Conservation (phyloP, 2,329 filamentous ascomycete genomes). For the Huntiella bhutanensis region DNA sequence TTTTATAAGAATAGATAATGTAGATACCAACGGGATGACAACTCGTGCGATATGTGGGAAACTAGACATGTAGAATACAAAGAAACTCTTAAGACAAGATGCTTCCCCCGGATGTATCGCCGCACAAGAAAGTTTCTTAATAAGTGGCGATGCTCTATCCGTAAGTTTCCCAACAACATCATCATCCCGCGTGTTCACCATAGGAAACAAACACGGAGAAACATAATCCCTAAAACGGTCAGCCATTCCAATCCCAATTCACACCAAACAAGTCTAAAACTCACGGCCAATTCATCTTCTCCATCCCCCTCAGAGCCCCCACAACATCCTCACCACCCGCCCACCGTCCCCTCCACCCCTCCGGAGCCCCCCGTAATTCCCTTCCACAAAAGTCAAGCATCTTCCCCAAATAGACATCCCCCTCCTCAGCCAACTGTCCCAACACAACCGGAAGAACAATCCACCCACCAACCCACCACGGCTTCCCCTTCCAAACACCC, state of each 20-base stretch:
- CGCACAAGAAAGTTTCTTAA: conserved; percentile 71
- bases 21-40: conserved; percentile 55
- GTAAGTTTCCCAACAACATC: conserved; percentile 43
- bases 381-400: conserved; percentile 19
- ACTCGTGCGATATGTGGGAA: conserved; percentile 64
- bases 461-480: conserved; percentile 77
- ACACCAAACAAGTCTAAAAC: conserved; percentile 18
- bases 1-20: conserved; percentile 45
- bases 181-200: not conserved
- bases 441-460: conserved; percentile 58
- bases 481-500: conserved; percentile 39
- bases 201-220: not conserved
- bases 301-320: conserved; percentile 65
- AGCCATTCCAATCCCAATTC: too few species aligned
- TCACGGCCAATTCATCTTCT: conserved; percentile 65
- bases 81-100: conserved; percentile 69
- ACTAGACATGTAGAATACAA: conserved; percentile 70
- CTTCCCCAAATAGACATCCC: conserved; percentile 59
- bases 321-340: conserved; percentile 51
- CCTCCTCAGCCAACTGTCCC: conserved; percentile 58
- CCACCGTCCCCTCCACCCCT: conserved; percentile 29
- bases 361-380: too few species aligned
- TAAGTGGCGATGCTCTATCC: conserved; percentile 68
- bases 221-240: not conserved
- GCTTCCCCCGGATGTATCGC: conserved; percentile 75